Conservation (phyloP, 169 alveolate genomes). For the Neospora caninum region DNA sequence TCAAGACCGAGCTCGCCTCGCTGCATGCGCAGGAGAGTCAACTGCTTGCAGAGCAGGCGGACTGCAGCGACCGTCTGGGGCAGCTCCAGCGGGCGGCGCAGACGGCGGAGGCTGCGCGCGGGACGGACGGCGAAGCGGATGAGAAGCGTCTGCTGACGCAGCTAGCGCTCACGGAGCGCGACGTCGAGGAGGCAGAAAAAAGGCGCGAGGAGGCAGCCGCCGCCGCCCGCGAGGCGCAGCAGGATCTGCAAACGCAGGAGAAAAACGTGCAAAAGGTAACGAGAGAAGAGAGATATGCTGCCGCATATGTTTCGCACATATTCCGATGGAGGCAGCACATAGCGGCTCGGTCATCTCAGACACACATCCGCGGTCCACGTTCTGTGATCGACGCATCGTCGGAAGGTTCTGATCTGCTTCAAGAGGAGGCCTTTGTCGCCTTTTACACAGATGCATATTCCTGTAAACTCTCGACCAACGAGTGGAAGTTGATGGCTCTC, state of each 20-base stretch:
- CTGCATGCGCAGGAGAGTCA: slow-evolving; percentile 2
- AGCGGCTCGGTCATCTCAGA: too few species aligned
- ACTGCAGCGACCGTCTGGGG: slow-evolving; percentile 33
- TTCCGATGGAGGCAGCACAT: too few species aligned
- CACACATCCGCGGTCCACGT: too few species aligned
- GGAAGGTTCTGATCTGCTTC: too few species aligned
- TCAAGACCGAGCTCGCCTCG: neutral
- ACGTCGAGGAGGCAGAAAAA: slow-evolving; percentile 1
- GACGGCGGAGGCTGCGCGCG: neutral
- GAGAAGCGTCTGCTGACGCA: slow-evolving; percentile 17
- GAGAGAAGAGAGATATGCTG: neutral
- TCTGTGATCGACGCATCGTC: too few species aligned
- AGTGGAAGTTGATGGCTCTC: too few species aligned
- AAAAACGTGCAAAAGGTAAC: neutral
- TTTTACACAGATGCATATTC: too few species aligned
- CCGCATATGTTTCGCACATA: too few species aligned
- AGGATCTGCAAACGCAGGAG: neutral
- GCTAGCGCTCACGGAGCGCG: slow-evolving; percentile 4
- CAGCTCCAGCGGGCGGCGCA: neutral
- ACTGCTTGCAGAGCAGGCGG: slow-evolving; percentile 14
- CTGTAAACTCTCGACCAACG: too few species aligned
- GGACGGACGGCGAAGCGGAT: neutral
- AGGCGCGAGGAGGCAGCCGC: neutral
- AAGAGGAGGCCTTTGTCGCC: too few species aligned
- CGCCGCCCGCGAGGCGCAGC: neutral